Conservation (phyloP, 148 eudicot species). For the Silene uniflora region DNA sequence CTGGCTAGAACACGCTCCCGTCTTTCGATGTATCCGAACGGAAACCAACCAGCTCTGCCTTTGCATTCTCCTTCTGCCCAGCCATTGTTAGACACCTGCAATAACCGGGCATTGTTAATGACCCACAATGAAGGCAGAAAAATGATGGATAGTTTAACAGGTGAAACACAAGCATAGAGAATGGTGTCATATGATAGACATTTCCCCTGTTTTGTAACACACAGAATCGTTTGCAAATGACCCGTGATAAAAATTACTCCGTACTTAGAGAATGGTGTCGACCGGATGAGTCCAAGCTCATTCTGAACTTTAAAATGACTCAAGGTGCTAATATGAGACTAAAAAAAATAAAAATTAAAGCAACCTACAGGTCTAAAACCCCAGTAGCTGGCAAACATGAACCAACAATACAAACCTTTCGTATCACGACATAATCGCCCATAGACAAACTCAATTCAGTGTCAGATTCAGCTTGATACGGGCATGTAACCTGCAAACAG, state of each 20-base stretch:
- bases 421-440: slow-evolving; percentile 81
- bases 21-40: slow-evolving; percentile 79
- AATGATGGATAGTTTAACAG: too few relatives aligned
- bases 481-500: slow-evolving; percentile 54
- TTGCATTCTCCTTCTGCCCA: slow-evolving; percentile 99
- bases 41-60: slow-evolving; percentile 99
- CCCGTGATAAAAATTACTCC: neutral
- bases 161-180: too few relatives aligned
- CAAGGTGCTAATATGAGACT: too few relatives aligned
- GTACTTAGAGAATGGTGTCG: neutral
- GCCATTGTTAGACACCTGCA: slow-evolving; percentile 75
- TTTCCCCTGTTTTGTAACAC: neutral
- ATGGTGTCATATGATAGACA: too few relatives aligned
- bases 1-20: slow-evolving; percentile 95
- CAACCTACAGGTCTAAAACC: neutral
- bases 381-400: neutral
- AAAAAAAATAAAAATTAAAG: neutral
- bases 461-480: slow-evolving; percentile 80
- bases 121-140: too few relatives aligned
- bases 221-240: neutral
- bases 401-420: slow-evolving; percentile 53
- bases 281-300: neutral
- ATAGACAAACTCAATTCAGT: slow-evolving; percentile 71
- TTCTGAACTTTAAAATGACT: neutral
- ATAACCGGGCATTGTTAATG: neutral